Evolutionary conservation across 2,329 filamentous ascomycete species (phyloP).

Genomic region (Trichoderma sp.): DNA sequence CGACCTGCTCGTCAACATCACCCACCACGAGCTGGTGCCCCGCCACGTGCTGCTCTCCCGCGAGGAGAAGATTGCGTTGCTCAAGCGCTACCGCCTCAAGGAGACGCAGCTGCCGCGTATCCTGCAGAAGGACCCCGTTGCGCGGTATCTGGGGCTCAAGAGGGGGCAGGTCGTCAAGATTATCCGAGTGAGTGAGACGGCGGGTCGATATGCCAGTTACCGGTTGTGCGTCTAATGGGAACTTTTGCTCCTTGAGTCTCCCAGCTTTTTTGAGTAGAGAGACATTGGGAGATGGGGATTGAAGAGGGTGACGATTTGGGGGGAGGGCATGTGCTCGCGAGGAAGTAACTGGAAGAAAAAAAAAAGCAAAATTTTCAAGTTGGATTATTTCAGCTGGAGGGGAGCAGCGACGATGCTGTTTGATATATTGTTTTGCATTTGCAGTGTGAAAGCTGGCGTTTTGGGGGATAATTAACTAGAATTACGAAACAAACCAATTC

Average conservation of each 20-base stretch:
- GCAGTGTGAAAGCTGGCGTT: conserved; percentile 20
- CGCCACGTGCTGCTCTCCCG: conserved; percentile 86
- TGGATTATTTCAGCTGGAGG: not conserved
- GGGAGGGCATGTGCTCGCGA: not conserved
- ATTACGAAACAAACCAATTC: conserved; percentile 13
- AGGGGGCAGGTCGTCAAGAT: conserved; percentile 98
- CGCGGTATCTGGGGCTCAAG: conserved; percentile 85
- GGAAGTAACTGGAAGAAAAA: not conserved
- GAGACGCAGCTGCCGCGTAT: conserved; percentile 96
- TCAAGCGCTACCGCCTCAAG: conserved; percentile 91
- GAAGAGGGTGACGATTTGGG: not conserved
- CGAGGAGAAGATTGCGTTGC: conserved; percentile 82
- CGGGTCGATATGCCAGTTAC: conserved; percentile 95
- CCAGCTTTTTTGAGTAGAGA: not conserved
- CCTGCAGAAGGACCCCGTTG: conserved; percentile 86
- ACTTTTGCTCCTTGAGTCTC: not conserved
- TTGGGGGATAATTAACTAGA: conserved; percentile 11
- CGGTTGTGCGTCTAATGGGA: conserved; percentile 59
- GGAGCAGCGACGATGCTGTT: conserved; percentile 4
- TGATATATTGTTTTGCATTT: conserved; percentile 17
- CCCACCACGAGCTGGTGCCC: conserved; percentile 93
- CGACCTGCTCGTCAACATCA: conserved; percentile 96
- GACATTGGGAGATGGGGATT: not conserved
- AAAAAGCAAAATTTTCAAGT: not conserved
- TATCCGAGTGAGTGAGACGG: conserved; percentile 91